Conservation (phyloP, 2,329 filamentous ascomycete species). For the Pyrenophora tritici-repentis region DNA sequence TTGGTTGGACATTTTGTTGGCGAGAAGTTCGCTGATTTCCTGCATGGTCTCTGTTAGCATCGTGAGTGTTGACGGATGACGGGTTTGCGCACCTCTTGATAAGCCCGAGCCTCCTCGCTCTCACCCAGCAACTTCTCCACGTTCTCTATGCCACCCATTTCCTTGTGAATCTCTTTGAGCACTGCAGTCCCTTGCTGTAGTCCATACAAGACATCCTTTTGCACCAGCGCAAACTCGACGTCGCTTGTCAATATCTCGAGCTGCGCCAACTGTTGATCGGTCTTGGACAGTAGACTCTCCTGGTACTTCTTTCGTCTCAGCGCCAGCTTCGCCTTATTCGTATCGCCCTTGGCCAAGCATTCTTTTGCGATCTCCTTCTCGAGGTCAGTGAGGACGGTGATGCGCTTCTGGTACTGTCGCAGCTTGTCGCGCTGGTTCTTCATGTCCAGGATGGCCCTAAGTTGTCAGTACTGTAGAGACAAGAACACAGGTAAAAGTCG, state of each 20-base stretch:
- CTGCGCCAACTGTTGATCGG: conserved; percentile 91
- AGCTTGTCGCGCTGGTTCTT: conserved; percentile 97
- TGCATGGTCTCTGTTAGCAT: conserved; percentile 46
- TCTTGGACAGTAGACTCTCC: conserved; percentile 84
- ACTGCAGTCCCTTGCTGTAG: conserved; percentile 90
- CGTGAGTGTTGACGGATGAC: neutral
- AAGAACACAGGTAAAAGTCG: neutral
- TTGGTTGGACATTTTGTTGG: conserved; percentile 84
- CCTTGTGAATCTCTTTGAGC: conserved; percentile 85
- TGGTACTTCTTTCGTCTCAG: conserved; percentile 97
- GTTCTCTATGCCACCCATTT: conserved; percentile 93
- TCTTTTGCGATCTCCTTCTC: conserved; percentile 85
- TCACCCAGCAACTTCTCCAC: conserved; percentile 97
- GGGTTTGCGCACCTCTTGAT: conserved; percentile 71
- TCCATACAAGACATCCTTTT: conserved; percentile 94
- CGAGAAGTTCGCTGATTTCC: conserved; percentile 92
- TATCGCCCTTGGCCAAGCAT: conserved; percentile 81
- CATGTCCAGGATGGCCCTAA: conserved; percentile 92
- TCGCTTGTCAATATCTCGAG: conserved; percentile 84
- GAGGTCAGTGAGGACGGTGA: conserved; percentile 80
- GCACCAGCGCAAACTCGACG: conserved; percentile 94
- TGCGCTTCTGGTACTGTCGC: conserved; percentile 91
- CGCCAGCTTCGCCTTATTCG: conserved; percentile 80
- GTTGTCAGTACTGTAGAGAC: conserved; percentile 8
- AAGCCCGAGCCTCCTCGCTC: conserved; percentile 85